Conservation (phyloP, 305 asterid genomes). For the Fraxinus sp. region DNA sequence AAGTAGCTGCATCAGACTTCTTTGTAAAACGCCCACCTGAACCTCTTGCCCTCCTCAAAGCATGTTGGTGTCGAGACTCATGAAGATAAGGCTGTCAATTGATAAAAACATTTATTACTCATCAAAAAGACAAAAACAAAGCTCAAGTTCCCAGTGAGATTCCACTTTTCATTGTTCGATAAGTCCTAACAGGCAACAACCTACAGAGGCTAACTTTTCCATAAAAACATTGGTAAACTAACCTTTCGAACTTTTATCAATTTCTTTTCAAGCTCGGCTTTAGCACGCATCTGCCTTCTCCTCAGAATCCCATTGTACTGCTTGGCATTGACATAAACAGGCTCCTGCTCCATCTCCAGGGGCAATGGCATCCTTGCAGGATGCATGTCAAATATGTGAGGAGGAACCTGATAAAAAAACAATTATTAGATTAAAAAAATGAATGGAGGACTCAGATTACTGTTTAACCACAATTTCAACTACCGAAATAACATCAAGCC, state of each 20-base stretch:
- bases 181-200: neutral
- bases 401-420: conserved; percentile 42
- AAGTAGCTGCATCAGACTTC: conserved; percentile 39
- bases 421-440: neutral
- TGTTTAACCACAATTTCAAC: neutral
- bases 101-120: conserved; percentile 16
- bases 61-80: conserved; percentile 86
- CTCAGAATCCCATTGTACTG: conserved; percentile 74
- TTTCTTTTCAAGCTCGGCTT: conserved; percentile 77
- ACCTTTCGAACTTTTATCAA: conserved; percentile 73
- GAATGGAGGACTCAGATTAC: neutral
- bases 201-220: neutral
- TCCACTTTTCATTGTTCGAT: neutral
- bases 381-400: conserved; percentile 48
- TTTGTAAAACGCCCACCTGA: conserved; percentile 77
- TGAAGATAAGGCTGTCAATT: conserved; percentile 72
- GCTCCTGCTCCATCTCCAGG: conserved; percentile 70
- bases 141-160: neutral
- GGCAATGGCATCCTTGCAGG: conserved; percentile 77
- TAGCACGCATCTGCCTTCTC: conserved; percentile 75
- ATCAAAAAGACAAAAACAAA: neutral
- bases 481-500: neutral
- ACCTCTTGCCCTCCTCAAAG: conserved; percentile 72
- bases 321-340: conserved; percentile 79
- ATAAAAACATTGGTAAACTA: conserved; percentile 3